Conservation (phyloP, 192 early-diverging fungal genomes). For the Coemansia sp. region DNA sequence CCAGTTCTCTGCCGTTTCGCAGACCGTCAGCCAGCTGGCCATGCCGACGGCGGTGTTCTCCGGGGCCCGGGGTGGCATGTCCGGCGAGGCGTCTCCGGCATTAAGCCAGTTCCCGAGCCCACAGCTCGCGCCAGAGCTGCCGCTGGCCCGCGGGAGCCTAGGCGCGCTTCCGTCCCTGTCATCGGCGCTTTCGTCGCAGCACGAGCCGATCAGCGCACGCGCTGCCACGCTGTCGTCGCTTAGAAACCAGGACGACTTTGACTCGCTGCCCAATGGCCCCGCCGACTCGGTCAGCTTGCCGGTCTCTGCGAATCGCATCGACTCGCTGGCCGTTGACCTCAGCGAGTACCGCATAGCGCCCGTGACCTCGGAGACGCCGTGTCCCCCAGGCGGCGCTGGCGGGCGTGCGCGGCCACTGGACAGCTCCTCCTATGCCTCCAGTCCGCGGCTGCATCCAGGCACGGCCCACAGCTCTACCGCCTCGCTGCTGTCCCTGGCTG, state of each 20-base stretch:
- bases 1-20: slow-evolving; percentile 52
- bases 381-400: slow-evolving; percentile 10
- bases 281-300: not conserved
- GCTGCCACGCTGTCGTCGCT: slow-evolving; percentile 4
- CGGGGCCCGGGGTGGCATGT: slow-evolving; percentile 25
- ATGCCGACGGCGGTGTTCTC: slow-evolving; percentile 21
- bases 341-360: slow-evolving; percentile 33
- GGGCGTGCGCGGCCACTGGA: slow-evolving; percentile 18
- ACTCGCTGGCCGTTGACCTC: slow-evolving; percentile 16
- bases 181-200: slow-evolving; percentile 36
- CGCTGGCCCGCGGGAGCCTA: slow-evolving; percentile 19
- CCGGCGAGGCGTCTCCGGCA: slow-evolving; percentile 49
- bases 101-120: slow-evolving; percentile 51
- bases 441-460: slow-evolving; percentile 29
- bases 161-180: slow-evolving; percentile 28
- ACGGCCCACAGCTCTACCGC: slow-evolving; percentile 43
- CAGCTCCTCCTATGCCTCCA: slow-evolving; percentile 22
- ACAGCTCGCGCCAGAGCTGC: slow-evolving; percentile 39
- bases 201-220: slow-evolving; percentile 16
- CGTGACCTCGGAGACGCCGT: slow-evolving; percentile 22
- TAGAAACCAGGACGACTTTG: not conserved
- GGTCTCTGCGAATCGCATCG: slow-evolving; percentile 12
- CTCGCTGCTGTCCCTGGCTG: slow-evolving; percentile 32
- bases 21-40: slow-evolving; percentile 48
- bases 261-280: not conserved